Evolutionary conservation across 129 eudicot genomes (phyloP).

Genomic region (Flaveria robusta): DNA sequence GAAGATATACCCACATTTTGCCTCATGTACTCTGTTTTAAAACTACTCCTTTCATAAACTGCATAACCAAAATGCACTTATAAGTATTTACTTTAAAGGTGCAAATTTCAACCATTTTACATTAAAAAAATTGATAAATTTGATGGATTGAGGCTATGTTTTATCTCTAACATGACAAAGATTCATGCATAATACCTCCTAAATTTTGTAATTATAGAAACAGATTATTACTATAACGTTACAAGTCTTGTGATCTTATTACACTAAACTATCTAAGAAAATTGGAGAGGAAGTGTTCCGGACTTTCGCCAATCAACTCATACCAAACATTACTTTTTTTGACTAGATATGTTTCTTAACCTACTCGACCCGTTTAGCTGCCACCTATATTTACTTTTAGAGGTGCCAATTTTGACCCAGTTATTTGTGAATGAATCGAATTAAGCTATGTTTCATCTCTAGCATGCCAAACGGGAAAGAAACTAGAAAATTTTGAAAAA

Average conservation of each 20-base stretch:
- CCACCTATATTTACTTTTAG: neutral
- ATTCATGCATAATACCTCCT: neutral
- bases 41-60: slow-evolving; percentile 44
- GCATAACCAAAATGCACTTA: slow-evolving; percentile 15
- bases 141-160: neutral
- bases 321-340: too few relatives aligned
- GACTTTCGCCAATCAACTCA: neutral
- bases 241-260: neutral
- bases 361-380: neutral
- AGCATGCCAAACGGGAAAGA: neutral
- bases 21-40: slow-evolving; percentile 35
- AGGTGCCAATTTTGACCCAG: too few relatives aligned
- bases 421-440: neutral
- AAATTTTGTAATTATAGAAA: neutral
- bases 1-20: slow-evolving; percentile 37
- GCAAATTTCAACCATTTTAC: neutral
- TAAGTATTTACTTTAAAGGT: neutral
- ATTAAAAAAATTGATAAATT: neutral
- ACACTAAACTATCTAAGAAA: neutral
- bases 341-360: neutral
- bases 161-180: neutral
- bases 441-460: neutral
- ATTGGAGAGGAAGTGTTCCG: neutral
- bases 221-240: neutral
- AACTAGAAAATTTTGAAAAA: too few relatives aligned